Evolutionary conservation across 768 basidiomycete genomes (phyloP).

Genomic region (Suillus placidus): DNA sequence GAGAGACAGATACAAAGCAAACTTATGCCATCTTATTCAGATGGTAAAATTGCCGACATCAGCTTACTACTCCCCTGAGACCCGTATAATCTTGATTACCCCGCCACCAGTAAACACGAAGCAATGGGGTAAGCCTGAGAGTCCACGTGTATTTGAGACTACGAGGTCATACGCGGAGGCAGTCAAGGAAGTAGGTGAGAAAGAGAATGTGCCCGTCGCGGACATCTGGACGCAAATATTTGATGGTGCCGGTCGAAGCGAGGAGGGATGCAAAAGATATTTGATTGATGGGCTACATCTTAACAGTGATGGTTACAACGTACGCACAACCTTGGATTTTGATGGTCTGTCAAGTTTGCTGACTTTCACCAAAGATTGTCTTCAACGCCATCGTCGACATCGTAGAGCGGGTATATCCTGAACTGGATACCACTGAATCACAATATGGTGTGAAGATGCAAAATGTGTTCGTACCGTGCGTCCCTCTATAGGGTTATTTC

Average conservation of each 20-base stretch:
- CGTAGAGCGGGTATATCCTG: conserved; percentile 62
- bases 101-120: conserved; percentile 80
- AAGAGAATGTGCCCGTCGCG: conserved; percentile 58
- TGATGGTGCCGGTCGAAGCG: conserved; percentile 64
- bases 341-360: conserved; percentile 11
- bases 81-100: conserved; percentile 77
- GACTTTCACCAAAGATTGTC: conserved; percentile 49
- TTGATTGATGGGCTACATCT: conserved; percentile 82
- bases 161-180: conserved; percentile 76
- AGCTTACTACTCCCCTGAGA: conserved; percentile 65
- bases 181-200: conserved; percentile 59
- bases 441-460: conserved; percentile 50
- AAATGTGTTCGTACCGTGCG: conserved; percentile 63
- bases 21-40: conserved; percentile 63
- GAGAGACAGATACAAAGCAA: conserved; percentile 61
- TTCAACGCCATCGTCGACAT: conserved; percentile 64
- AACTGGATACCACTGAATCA: conserved; percentile 51
- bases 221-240: conserved; percentile 77
- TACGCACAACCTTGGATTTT: conserved; percentile 33
- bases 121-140: conserved; percentile 45
- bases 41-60: conserved; percentile 66
- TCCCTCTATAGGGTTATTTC: conserved; percentile 18
- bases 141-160: conserved; percentile 53
- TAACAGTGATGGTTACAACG: conserved; percentile 70
- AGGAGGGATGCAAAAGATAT: conserved; percentile 51